phyloP scores from a whole-genome alignment of 805 yeast genomes.

The Cyberlindnera sargentensis region DNA sequence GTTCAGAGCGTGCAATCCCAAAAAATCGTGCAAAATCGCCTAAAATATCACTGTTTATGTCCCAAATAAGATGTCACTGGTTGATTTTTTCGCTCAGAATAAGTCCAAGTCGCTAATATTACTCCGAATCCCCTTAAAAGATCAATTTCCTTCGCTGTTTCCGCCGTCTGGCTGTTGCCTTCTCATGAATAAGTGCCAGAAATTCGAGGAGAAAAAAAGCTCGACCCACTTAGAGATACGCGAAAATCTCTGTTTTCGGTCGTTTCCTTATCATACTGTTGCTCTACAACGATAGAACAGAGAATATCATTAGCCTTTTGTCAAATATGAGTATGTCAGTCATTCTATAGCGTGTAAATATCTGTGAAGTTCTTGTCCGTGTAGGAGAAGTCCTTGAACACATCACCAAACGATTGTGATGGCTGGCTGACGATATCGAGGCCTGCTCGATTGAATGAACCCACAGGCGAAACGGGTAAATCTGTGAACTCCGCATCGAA shows the following conservation, averaged over 20 bases:
- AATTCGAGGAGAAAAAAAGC: no score
- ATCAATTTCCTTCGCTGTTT: no score
- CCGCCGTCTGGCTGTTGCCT: no score
- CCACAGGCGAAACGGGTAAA: constrained; percentile 39
- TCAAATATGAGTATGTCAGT: background rate
- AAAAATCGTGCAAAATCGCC: background rate
- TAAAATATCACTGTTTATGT: background rate
- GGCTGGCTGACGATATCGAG: constrained; percentile 6
- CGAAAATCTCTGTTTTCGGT: background rate
- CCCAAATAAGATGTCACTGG: no score
- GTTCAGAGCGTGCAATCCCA: no score
- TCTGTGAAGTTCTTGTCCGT: constrained; percentile 22
- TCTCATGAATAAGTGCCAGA: no score
- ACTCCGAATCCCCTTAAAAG: no score
- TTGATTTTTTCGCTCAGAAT: no score
- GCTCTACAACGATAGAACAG: no score
- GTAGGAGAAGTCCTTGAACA: constrained; percentile 41
- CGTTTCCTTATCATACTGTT: background rate
- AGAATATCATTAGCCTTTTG: background rate
- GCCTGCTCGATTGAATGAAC: constrained; percentile 12
- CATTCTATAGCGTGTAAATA: constrained; percentile 2
- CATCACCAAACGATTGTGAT: constrained; percentile 11
- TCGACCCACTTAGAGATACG: background rate
- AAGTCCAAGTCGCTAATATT: no score
- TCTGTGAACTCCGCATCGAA: constrained; percentile 75